Evolutionary conservation across 208 protist genomes (phyloP).

Genomic region (Paratrypanosoma confusum): DNA sequence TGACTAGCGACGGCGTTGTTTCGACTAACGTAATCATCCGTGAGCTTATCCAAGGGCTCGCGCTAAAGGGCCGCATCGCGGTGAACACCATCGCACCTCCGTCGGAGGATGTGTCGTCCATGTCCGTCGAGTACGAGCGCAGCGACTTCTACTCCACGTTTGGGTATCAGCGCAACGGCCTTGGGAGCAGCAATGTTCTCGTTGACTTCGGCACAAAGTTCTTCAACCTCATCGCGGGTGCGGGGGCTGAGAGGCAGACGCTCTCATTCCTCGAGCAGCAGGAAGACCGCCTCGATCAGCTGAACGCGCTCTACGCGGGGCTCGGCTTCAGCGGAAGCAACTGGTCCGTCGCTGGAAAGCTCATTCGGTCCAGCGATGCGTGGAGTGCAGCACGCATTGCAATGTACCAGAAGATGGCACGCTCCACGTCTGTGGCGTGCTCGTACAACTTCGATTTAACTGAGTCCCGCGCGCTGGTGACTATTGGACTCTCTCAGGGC

Average conservation of each 20-base stretch:
- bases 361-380: conserved; percentile 52
- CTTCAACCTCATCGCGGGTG: conserved; percentile 69
- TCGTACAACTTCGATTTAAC: conserved; percentile 58
- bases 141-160: conserved; percentile 63
- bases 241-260: conserved; percentile 71
- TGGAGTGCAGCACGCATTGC: conserved; percentile 62
- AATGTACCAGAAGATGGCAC: conserved; percentile 46
- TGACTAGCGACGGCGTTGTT: conserved; percentile 52
- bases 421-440: conserved; percentile 56
- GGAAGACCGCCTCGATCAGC: conserved; percentile 35
- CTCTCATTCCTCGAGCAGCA: conserved; percentile 68
- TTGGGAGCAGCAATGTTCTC: conserved; percentile 77
- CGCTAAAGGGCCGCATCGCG: conserved; percentile 24
- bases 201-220: conserved; percentile 75
- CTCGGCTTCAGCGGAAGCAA: conserved; percentile 65
- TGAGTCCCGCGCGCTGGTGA: conserved; percentile 30
- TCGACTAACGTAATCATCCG: conserved; percentile 26
- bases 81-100: conserved; percentile 78
- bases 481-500: conserved; percentile 67
- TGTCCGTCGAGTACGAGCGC: conserved; percentile 49
- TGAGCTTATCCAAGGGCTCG: conserved; percentile 63
- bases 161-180: conserved; percentile 68
- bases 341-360: conserved; percentile 70
- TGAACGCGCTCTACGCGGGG: conserved; percentile 73
- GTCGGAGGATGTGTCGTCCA: conserved; percentile 60